These are phyloP conservation scores for Geotrichum siamense DNA, from an alignment of 1,139 yeast species.

Conservation along the genomic window DNA sequence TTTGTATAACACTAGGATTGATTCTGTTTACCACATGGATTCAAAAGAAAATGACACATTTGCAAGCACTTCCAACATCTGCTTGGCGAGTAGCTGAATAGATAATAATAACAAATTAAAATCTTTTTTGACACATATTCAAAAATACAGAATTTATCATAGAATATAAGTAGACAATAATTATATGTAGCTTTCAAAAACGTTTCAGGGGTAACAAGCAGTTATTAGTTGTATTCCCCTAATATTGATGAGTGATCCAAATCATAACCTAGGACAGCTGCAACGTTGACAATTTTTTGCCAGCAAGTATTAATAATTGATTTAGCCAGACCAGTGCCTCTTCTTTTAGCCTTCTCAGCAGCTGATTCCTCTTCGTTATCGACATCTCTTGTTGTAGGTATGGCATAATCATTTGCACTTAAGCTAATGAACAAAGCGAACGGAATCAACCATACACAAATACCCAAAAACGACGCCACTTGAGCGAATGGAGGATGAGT, in stretches of 20 bases:
- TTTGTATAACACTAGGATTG: constrained; percentile 66
- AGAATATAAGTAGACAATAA: too few species aligned
- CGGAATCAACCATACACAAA: constrained; percentile 91
- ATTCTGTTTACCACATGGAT: constrained; percentile 62
- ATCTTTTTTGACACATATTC: too few species aligned
- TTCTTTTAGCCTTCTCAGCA: constrained; percentile 32
- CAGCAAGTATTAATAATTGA: constrained; percentile 52
- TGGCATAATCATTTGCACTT: constrained; percentile 83
- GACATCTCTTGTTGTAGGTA: constrained; percentile 44
- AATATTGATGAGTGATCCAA: constrained; percentile 35
- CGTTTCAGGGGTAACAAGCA: too few species aligned
- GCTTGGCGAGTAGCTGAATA: constrained; percentile 55
- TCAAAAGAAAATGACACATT: constrained; percentile 46
- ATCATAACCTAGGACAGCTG: constrained; percentile 55
- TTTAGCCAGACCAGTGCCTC: constrained; percentile 54
- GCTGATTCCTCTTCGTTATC: constrained; percentile 30
- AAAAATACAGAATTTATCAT: too few species aligned
- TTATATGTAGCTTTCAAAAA: too few species aligned
- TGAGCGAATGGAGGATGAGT: constrained; percentile 76
- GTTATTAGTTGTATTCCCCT: neutral
- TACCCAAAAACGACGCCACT: constrained; percentile 87
- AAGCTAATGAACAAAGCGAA: constrained; percentile 85
- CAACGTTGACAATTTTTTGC: constrained; percentile 43
- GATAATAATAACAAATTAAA: neutral
- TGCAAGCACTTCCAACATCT: constrained; percentile 56